Conservation (phyloP, 2,329 filamentous ascomycete genomes). For the Aspergillus calidoustus region DNA sequence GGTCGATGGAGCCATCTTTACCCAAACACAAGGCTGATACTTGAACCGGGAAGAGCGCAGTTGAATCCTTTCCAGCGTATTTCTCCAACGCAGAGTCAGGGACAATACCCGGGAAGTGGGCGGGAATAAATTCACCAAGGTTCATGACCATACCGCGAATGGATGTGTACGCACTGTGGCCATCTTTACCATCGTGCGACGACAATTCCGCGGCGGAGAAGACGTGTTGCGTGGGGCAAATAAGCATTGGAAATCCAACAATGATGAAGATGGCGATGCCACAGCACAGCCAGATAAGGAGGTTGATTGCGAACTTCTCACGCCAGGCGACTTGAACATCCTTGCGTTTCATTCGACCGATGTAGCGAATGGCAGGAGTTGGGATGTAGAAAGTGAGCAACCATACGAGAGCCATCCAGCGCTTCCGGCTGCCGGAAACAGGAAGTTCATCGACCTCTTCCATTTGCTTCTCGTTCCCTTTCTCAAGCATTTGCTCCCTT, state of each 20-base stretch:
- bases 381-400: slow-evolving; percentile 85
- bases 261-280: slow-evolving; percentile 83
- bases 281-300: slow-evolving; percentile 93
- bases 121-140: slow-evolving; percentile 71
- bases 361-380: slow-evolving; percentile 74
- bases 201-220: slow-evolving; percentile 79
- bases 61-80: slow-evolving; percentile 89
- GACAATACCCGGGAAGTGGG: slow-evolving; percentile 75
- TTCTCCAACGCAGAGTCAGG: slow-evolving; percentile 68
- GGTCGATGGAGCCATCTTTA: slow-evolving; percentile 66
- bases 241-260: slow-evolving; percentile 80
- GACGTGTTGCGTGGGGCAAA: slow-evolving; percentile 91
- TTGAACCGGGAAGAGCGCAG: slow-evolving; percentile 86
- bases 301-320: slow-evolving; percentile 96
- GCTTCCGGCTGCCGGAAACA: slow-evolving; percentile 78
- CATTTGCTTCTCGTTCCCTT: slow-evolving; percentile 87
- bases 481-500: slow-evolving; percentile 90
- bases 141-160: slow-evolving; percentile 92
- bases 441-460: slow-evolving; percentile 86
- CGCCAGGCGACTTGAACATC: slow-evolving; percentile 93
- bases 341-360: slow-evolving; percentile 88
- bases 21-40: slow-evolving; percentile 90
- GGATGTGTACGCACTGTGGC: slow-evolving; percentile 69
- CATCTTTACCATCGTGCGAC: slow-evolving; percentile 72
- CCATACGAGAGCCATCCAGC: slow-evolving; percentile 87